Evolutionary conservation across 257 asterid species (phyloP), one percentile per base, ranked within the genome.

Genomic region (Solanum megistacrolobum): DNA sequence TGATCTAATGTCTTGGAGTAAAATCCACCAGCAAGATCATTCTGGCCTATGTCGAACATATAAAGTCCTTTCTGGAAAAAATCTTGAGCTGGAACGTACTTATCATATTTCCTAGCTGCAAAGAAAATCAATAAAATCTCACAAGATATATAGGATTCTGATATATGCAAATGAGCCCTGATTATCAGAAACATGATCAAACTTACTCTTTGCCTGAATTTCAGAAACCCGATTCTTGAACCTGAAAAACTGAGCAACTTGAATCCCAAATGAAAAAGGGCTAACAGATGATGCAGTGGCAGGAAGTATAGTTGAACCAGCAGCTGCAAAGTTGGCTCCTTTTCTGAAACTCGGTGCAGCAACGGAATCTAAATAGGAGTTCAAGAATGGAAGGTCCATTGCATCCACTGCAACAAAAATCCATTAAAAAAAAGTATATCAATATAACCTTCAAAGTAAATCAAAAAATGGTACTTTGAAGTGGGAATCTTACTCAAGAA

Each of bases 1-100:
- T 97, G 98, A 91, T 97, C 99, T 9, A 89, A 87, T 11, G 98
- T 92, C 94, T 93, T 95, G 68, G 99, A 94, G 87, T 96, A 96
- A 88, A 97, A 96, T 87, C 97, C 98, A 14, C 98, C 96, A 16
- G 99, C 98, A 4, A 97, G 95, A 90, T 97, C 99, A 88, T 97
- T 97, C 92, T 97, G 99, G 89, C 98, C 99, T 84, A 97, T 96
- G 89, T 97, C 99, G 74, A 97, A 97, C 94, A 92, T 95, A 93
- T 94, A 97, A 68, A 97, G 99, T 0, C 91, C 99, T 91, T 91
- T 95, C 84, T 86, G 92, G 29, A 95, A 95, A 76, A 31, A 94
- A 87, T 94, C 98, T 89, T 86, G 90, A 36, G 93, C 91, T 72
- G 99, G 99, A 25, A 96, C 35, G 85, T 93, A 95, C 92, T 92